Evolutionary conservation across 2,329 filamentous ascomycete species (phyloP), one percentile per base, ranked within the genome.

Genomic region (Hypoxylon sp.): DNA sequence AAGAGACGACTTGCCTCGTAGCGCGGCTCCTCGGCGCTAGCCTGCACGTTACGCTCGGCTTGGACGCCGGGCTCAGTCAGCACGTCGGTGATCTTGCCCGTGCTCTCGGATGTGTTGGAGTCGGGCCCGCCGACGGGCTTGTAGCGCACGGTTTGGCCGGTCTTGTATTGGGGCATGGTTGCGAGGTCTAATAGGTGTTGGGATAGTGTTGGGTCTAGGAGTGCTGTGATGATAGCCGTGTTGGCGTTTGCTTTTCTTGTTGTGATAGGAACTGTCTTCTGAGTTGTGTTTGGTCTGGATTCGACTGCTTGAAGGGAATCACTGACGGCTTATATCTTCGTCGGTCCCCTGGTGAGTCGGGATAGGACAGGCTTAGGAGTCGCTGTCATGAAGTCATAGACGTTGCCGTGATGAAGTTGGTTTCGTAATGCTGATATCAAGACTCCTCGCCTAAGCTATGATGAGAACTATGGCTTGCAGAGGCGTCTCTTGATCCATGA

Each of bases 111-210:
- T 22, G 74, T 73, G 39, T 75, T 71, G 17, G 74, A 75, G 59
- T 64, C 67, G 24, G 70, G 74, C 6, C 74, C 74, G 63, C 74
- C 74, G 13, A 75, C 72, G 33, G 74, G 73, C 74, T 76, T 75
- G 69, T 76, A 76, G 35, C 73, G 72, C 24, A 76, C 74, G n/a
- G 54, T 42, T 33, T 76, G 63, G 39, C 74, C 73, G 35, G n/a
- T 61, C 42, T 67, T 65, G 64, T 72, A 75, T 50, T 72, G 71
- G n/a, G 74, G 66, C 74, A 76, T 76, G 22, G n/a, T 67, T 11
- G 37, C 17, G 17, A 50, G 19, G 33, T 66, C 46, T 14, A 3
- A 8, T 1, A 52, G 24, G 35, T 61, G 51, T 10, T 57, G 52
- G 4, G 17, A 35, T 6, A 66, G 37, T 5, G 44, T 66, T 35